These are phyloP conservation scores for Lachnum nothofagi DNA, from an alignment of 2,329 filamentous ascomycete genomes.

Conservation along the genomic window DNA sequence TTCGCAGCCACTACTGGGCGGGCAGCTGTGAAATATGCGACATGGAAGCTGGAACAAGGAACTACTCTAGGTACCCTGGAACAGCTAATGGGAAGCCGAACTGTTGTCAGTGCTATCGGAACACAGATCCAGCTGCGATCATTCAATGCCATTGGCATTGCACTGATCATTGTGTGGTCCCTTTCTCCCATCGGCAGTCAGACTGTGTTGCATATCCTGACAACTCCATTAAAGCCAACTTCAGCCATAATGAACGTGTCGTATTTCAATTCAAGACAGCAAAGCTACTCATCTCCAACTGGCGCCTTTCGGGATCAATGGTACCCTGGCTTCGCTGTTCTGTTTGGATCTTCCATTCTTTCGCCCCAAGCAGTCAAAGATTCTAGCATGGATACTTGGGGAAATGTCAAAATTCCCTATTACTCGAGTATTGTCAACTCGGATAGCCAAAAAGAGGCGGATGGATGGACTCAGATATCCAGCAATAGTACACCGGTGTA, in stretches of 20 bases:
- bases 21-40: constrained; percentile 24
- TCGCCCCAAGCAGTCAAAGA: constrained; percentile 20
- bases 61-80: constrained; percentile 27
- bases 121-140: constrained; percentile 28
- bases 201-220: constrained; percentile 25
- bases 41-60: constrained; percentile 30
- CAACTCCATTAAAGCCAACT: constrained; percentile 12
- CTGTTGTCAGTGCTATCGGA: constrained; percentile 26
- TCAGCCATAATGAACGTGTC: constrained; percentile 11
- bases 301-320: constrained; percentile 13
- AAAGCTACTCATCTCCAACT: constrained; percentile 18
- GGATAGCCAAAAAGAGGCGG: constrained; percentile 5
- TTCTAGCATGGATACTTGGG: constrained; percentile 27
- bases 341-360: constrained; percentile 21
- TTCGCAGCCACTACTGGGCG: constrained; percentile 31
- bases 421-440: constrained; percentile 14
- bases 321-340: constrained; percentile 17
- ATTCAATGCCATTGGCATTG: constrained; percentile 26
- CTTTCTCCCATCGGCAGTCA: constrained; percentile 33
- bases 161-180: constrained; percentile 29
- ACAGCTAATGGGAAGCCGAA: constrained; percentile 32
- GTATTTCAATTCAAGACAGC: constrained; percentile 22
- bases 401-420: constrained; percentile 29
- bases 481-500: constrained; percentile 13
- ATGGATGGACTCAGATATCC: constrained; percentile 19